Evolutionary conservation across 2,329 filamentous ascomycete genomes (phyloP).

Genomic region (Cordyceps farinosa): DNA sequence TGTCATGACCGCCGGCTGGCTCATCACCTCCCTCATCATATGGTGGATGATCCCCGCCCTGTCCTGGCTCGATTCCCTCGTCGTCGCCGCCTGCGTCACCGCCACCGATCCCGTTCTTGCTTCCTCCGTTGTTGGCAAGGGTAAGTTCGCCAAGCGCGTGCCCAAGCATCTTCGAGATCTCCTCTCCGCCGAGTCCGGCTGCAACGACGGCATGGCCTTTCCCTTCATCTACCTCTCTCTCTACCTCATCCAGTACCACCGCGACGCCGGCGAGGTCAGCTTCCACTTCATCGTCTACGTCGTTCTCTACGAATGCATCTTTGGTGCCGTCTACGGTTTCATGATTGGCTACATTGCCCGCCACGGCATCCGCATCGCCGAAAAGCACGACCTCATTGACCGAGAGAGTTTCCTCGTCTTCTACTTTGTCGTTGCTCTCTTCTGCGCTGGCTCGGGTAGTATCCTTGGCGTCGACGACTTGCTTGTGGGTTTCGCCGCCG

Average conservation of each 20-base stretch:
- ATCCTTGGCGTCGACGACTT: constrained; percentile 90
- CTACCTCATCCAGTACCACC: constrained; percentile 81
- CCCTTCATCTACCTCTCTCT: constrained; percentile 92
- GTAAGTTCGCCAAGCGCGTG: constrained; percentile 95
- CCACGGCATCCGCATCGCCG: constrained; percentile 84
- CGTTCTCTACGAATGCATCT: constrained; percentile 92
- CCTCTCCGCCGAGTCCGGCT: constrained; percentile 92
- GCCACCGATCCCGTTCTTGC: constrained; percentile 96
- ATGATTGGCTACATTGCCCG: constrained; percentile 83
- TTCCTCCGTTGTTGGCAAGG: constrained; percentile 96
- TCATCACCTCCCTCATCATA: constrained; percentile 86
- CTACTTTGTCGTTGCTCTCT: constrained; percentile 94
- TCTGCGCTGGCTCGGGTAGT: constrained; percentile 90
- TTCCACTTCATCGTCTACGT: constrained; percentile 88
- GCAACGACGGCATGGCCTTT: constrained; percentile 99
- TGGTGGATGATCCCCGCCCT: constrained; percentile 83
- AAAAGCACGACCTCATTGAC: constrained; percentile 82
- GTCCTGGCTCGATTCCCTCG: constrained; percentile 85
- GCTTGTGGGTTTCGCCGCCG: constrained; percentile 88
- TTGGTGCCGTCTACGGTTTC: constrained; percentile 87
- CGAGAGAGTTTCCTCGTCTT: constrained; percentile 97
- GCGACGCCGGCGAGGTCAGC: constrained; percentile 63
- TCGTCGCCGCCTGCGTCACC: constrained; percentile 87
- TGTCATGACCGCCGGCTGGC: constrained; percentile 97
- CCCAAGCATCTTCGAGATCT: constrained; percentile 96